These are phyloP conservation scores for Fusarium poae DNA, from an alignment of 2,329 filamentous ascomycete genomes.

Conservation along the genomic window DNA sequence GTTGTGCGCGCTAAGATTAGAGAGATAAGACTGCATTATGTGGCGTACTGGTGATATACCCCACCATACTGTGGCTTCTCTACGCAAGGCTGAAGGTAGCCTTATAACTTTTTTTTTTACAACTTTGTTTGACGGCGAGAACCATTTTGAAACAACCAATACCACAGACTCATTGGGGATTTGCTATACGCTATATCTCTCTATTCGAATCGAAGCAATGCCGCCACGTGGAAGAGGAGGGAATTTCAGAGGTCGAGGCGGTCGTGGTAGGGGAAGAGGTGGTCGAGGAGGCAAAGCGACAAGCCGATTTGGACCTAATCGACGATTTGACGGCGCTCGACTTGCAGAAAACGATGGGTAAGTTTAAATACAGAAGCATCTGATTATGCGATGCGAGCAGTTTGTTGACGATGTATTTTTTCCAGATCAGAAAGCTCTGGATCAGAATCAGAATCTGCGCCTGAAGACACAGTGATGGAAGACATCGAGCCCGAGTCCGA, in stretches of 20 bases:
- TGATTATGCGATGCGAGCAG: not conserved
- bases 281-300: slow-evolving; percentile 53
- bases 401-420: not conserved
- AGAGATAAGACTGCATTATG: slow-evolving; percentile 53
- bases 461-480: slow-evolving; percentile 55
- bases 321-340: slow-evolving; percentile 55
- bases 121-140: not conserved
- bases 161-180: not conserved
- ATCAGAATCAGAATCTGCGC: slow-evolving; percentile 48
- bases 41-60: slow-evolving; percentile 49
- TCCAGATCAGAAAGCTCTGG: slow-evolving; percentile 44
- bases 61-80: slow-evolving; percentile 54
- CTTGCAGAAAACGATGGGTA: slow-evolving; percentile 56
- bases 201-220: slow-evolving; percentile 45
- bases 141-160: not conserved
- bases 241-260: slow-evolving; percentile 51
- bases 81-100: slow-evolving; percentile 55
- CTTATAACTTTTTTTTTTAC: slow-evolving; percentile 53
- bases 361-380: slow-evolving; percentile 16
- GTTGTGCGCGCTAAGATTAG: slow-evolving; percentile 67
- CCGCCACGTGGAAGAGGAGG: slow-evolving; percentile 54
- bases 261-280: slow-evolving; percentile 47
- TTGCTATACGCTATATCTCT: not conserved
- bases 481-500: slow-evolving; percentile 61
- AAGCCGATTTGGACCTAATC: slow-evolving; percentile 55